Evolutionary conservation across 2,329 filamentous ascomycete species (phyloP), one percentile per base, ranked within the genome.

Genomic region (Daldinia sp.): DNA sequence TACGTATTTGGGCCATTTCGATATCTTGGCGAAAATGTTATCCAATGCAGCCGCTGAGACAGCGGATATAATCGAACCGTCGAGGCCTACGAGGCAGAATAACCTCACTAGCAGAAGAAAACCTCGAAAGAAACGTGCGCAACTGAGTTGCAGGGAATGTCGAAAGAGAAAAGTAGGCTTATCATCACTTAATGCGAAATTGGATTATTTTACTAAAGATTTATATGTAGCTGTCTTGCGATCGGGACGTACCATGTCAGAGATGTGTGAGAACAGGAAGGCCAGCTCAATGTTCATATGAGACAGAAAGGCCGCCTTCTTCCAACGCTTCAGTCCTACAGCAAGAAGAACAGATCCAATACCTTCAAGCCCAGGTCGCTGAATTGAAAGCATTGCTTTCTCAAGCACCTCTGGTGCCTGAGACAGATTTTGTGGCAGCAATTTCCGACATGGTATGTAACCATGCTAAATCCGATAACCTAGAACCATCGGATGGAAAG

Each of bases 161-260:
- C 69, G 74, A 51, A 70, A 69, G 50, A 75, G 72, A 54, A 76
- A 76, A 69, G 70, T 68, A 63, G 9, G 62, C 1, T 12, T 2
- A 35, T 35, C 9, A 48, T 39, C n/a, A 23, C 18, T 46, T 4
- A 42, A 26, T 33, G 28, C 37, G 9, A 26, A 18, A 0, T 12
- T 28, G 7, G 10, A 5, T 3, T n/a, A 18, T 3, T 33, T 28
- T 50, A 37, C 39, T 55, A 18, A 63, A 10, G 33, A 1, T 2
- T 20, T 18, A 30, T 1, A 41, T 51, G 6, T 12, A 72, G 70
- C n/a, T 74, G 20, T 73, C 68, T 9, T 74, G 73, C 54, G 71
- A 74, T 23, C 69, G 73, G 18, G 62, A 65, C 15, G 33, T 69
- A 9, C 73, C 73, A 33, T 74, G 73, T 54, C 68, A 72, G 35